Conservation (phyloP, 2,329 filamentous ascomycete genomes). For the Leptosphaerulina australis region DNA sequence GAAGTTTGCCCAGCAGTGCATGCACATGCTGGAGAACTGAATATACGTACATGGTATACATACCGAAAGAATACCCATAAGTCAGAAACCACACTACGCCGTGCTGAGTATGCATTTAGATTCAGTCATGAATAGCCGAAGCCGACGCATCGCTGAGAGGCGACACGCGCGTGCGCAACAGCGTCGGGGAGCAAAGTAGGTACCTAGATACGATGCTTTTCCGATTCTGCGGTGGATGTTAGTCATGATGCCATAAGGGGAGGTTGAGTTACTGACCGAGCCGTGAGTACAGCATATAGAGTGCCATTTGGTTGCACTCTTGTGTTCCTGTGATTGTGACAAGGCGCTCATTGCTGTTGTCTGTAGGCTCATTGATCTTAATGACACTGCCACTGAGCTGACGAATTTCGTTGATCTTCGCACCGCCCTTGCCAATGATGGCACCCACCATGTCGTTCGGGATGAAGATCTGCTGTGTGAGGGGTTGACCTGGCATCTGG, state of each 20-base stretch:
- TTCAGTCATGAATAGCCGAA: constrained; percentile 6
- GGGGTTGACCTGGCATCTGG: constrained; percentile 72
- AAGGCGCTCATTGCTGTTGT: constrained; percentile 97
- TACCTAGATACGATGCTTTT: constrained; percentile 72
- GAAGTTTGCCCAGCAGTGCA: background rate
- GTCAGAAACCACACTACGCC: constrained; percentile 25
- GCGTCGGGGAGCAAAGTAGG: constrained; percentile 5
- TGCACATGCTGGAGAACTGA: background rate
- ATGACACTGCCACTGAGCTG: constrained; percentile 97
- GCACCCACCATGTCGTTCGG: constrained; percentile 99
- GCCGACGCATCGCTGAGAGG: constrained; percentile 3
- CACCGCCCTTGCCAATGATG: constrained; percentile 97
- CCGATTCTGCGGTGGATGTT: constrained; percentile 64
- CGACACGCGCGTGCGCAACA: background rate
- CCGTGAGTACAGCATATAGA: constrained; percentile 98
- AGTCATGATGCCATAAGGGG: background rate
- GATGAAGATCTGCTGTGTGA: constrained; percentile 98
- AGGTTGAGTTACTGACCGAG: constrained; percentile 68
- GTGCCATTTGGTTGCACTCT: constrained; percentile 99
- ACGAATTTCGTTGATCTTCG: constrained; percentile 99
- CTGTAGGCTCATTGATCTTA: constrained; percentile 99
- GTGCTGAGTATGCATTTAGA: constrained; percentile 24
- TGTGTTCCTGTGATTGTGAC: constrained; percentile 98
- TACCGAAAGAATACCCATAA: constrained; percentile 12
- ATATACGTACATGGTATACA: constrained; percentile 17